Conservation (phyloP, 441 rosid genomes). For the Croton laevigatus region DNA sequence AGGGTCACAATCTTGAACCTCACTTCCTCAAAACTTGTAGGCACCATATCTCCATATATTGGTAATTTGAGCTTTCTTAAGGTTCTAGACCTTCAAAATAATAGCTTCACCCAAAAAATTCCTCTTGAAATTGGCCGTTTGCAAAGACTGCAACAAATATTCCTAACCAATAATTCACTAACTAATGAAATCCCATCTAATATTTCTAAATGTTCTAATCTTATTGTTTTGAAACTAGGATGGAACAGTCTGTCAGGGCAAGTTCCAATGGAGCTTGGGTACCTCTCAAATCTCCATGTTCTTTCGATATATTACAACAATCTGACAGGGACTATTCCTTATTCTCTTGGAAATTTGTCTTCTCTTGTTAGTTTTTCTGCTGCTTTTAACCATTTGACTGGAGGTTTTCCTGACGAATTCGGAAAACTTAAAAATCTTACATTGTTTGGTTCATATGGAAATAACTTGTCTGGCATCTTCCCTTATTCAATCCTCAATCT, state of each 20-base stretch:
- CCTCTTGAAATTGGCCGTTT: too few relatives aligned
- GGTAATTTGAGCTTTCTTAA: too few relatives aligned
- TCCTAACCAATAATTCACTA: too few relatives aligned
- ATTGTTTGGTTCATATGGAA: too few relatives aligned
- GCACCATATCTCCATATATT: too few relatives aligned
- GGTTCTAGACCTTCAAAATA: too few relatives aligned
- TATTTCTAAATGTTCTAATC: not conserved
- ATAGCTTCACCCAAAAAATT: too few relatives aligned
- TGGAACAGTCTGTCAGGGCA: slow-evolving; percentile 1
- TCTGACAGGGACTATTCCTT: slow-evolving; percentile 32
- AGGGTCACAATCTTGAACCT: not conserved
- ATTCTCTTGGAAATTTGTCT: slow-evolving; percentile 39
- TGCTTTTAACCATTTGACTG: too few relatives aligned
- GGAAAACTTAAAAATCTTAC: too few relatives aligned
- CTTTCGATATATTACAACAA: slow-evolving; percentile 6
- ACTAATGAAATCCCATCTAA: too few relatives aligned
- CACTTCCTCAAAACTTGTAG: too few relatives aligned
- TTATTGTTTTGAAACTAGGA: not conserved
- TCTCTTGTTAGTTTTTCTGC: slow-evolving; percentile 25
- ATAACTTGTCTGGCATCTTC: slow-evolving; percentile 17
- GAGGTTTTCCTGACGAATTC: too few relatives aligned
- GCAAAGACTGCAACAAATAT: not conserved
- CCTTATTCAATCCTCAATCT: slow-evolving; percentile 15
- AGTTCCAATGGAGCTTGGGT: slow-evolving; percentile 13
- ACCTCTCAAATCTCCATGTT: not conserved